phyloP scores from a whole-genome alignment of 1,139 yeast genomes.

The Protomyces lactucae-debilis region DNA sequence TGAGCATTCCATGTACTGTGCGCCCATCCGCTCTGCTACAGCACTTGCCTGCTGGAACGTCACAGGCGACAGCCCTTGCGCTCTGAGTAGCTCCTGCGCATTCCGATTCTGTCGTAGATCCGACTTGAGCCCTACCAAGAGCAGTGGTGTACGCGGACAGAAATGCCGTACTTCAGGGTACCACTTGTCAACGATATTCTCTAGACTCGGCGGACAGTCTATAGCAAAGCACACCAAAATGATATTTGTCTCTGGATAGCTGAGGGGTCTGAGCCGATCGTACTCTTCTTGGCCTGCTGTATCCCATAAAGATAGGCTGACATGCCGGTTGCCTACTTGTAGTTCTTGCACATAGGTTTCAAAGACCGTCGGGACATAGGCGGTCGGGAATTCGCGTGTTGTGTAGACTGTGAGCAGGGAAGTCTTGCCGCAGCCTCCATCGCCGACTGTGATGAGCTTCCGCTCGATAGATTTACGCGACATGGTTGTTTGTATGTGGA shows the following conservation, averaged over 20 bases:
- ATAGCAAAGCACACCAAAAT: constrained; percentile 71
- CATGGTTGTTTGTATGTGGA: not conserved
- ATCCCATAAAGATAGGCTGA: constrained; percentile 81
- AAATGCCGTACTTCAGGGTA: constrained; percentile 78
- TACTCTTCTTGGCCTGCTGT: constrained; percentile 95
- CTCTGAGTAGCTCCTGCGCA: constrained; percentile 35
- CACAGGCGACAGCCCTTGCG: constrained; percentile 45
- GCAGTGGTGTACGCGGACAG: constrained; percentile 71
- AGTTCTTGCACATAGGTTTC: constrained; percentile 70
- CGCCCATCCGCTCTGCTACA: constrained; percentile 63
- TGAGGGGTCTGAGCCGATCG: constrained; percentile 73
- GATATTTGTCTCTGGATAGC: constrained; percentile 77
- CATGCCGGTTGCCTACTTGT: constrained; percentile 48
- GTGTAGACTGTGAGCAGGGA: constrained; percentile 66
- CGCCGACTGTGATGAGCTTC: constrained; percentile 85
- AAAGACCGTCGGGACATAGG: constrained; percentile 82
- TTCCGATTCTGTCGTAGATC: constrained; percentile 51
- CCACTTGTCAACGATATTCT: constrained; percentile 78
- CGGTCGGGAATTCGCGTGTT: constrained; percentile 40
- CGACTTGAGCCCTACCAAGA: constrained; percentile 73
- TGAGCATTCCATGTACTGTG: constrained; percentile 75
- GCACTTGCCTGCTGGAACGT: constrained; percentile 44
- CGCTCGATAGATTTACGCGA: constrained; percentile 34
- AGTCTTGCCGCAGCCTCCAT: constrained; percentile 93
- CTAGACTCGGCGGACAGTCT: constrained; percentile 58